Percentiles rank a stretch among this genome's conserved stretches.
Evolutionary conservation across 2,329 filamentous ascomycete species (phyloP).

Genomic region (Aspergillus ustus): DNA sequence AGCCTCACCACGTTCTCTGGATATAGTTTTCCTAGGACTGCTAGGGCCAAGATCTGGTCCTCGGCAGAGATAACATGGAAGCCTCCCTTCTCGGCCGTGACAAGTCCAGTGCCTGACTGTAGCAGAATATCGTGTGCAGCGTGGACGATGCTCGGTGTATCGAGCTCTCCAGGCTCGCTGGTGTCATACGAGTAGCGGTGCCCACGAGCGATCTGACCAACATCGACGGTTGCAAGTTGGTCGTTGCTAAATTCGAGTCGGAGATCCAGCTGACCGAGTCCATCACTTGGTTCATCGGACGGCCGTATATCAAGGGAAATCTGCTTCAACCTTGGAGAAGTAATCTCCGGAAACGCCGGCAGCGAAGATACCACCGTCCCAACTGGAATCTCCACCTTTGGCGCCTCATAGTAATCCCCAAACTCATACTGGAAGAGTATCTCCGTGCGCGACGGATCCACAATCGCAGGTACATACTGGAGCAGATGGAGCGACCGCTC

Average conservation of each 20-base stretch:
- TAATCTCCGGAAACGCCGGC: background rate
- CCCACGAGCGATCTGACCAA: constrained; percentile 30
- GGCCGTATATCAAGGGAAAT: background rate
- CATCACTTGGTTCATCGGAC: rapidly evolving
- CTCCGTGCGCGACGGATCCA: constrained; percentile 11
- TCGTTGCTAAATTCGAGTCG: constrained; percentile 16
- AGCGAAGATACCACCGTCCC: background rate
- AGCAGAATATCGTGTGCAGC: background rate
- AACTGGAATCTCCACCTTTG: constrained; percentile 20
- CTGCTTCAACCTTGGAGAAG: background rate
- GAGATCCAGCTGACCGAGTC: constrained; percentile 16
- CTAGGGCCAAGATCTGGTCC: constrained; percentile 21
- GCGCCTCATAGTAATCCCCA: constrained; percentile 28
- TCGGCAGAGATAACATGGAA: constrained; percentile 26
- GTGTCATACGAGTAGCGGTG: constrained; percentile 28
- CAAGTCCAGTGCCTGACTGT: constrained; percentile 1
- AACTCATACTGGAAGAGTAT: constrained; percentile 27
- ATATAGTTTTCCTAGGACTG: constrained; percentile 29
- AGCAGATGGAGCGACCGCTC: constrained; percentile 25
- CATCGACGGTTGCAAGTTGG: constrained; percentile 20
- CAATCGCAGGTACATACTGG: constrained; percentile 25
- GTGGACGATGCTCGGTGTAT: background rate
- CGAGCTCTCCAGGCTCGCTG: background rate
- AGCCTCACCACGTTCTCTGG: constrained; percentile 29
- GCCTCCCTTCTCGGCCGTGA: constrained; percentile 18